Base-by-base conservation (phyloP, 345 rosid genomes). In the Eucalyptus sp. region DNA sequence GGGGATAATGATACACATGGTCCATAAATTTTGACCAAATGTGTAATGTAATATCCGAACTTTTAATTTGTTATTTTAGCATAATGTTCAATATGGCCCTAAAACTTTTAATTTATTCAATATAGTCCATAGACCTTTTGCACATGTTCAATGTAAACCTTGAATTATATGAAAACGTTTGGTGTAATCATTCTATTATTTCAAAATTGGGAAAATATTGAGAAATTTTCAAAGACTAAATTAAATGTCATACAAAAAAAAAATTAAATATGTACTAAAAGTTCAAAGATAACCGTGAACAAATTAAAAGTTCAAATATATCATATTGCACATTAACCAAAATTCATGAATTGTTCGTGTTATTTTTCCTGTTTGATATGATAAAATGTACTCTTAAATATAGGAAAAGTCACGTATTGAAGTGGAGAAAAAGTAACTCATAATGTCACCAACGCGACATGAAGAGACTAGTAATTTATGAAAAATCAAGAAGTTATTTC, bases 11-110 rank as follows among this genome's bases (percentile, higher is more conserved):
- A 52, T 18, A 52, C 10, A 1, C 3, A 52, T 52, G 0, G 24
- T 52, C 4, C 56, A 52, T 52, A 18, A 52, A 52, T 7, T 7
- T 7, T 52, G 24, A 52, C 5, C 0, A 7, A 2, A 0, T 18
- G 24, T 18, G 2, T 0, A 52, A 52, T 52, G 5, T 52, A 18
- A 0, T 18, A 52, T 3, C 0, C 0, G 0, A 18, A 1, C 1
- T 52, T 52, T 52, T 7, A 52, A 7, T 52, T 18, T 7, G 10
- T 18, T 52, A 9, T 2, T 18, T 7, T 18, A 52, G 50, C 10
- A 1, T 18, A 0, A 52, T 52, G 24, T 52, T 52, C 2, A 52
- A 52, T 18, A 18, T 2, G 22, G 4, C 56, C 4, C 24, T 52
- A 18, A 0, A 52, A 52, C 0, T 18, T 18, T 52, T 52, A 1